Base-by-base conservation (phyloP, 805 yeast genomes). In the Suhomyces pyralidae region DNA sequence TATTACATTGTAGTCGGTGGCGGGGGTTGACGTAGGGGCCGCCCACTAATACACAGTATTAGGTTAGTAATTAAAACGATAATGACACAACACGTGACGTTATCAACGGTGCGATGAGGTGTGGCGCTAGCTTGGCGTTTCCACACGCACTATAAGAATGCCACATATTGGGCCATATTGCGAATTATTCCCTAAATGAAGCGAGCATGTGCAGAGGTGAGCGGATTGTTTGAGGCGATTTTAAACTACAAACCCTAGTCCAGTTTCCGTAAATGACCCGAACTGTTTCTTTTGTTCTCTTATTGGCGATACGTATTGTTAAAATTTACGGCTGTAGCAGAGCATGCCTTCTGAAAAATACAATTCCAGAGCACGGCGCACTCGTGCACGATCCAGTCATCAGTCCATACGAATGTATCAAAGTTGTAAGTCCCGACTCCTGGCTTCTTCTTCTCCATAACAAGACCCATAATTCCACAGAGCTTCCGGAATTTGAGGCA, bases 381-480 rank as follows among this genome's bases (percentile, higher is more conserved):
- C 42, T 38, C 42, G 42, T 75, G 67, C 83, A 77, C 80, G 84
- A 78, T 79, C 83, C 77, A 61, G 59, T 58, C 65, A 69, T 70
- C 61, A 62, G 56, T 56, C 59, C 63, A 51, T 57, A 57, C 64
- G 70, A 72, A 73, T 71, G 84, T 80, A 80, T 80, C 84, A 80
- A 77, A 73, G 60, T 61, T 60, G 70, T 64, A 55, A 48, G 57
- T 52, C 51, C 58, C 70, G 59, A 69, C 62, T 56, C 54, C 61
- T 63, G 73, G 85, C 86, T 81, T 80, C 57, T 47, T 82, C 80
- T 82, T 73, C 86, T 82, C 86, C 86, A 67, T 74, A 67, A 76
- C 59, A 62, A 82, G 84, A 82, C 85, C 85, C 85, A 74, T 62
- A 56, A 70, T 68, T 76, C 83, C 69, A 81, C 71, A 63, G 49